These are phyloP conservation scores for Penicillium sp. DNA, from an alignment of 2,329 filamentous ascomycete species.

Conservation along the genomic window DNA sequence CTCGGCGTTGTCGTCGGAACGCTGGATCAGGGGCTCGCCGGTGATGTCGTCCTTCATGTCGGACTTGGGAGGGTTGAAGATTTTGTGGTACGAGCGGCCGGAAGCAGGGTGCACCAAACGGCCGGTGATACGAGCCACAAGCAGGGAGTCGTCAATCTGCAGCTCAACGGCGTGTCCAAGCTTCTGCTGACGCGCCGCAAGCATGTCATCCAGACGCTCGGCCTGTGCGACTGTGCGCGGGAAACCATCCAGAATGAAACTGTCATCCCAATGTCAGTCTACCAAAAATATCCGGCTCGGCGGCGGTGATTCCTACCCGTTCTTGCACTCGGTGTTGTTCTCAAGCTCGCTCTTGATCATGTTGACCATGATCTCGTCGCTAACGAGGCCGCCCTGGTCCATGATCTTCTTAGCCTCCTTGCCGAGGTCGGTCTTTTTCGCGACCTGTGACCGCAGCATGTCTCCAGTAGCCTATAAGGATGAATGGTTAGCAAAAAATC, in stretches of 20 bases:
- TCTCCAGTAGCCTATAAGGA: conserved; percentile 81
- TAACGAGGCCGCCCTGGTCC: conserved; percentile 95
- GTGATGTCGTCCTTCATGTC: conserved; percentile 95
- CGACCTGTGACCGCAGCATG: conserved; percentile 97
- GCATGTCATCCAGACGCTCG: conserved; percentile 91
- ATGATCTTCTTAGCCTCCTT: conserved; percentile 99
- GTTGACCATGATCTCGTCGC: conserved; percentile 98
- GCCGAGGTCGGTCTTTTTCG: conserved; percentile 92
- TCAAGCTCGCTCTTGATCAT: conserved; percentile 99
- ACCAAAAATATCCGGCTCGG: conserved; percentile 4
- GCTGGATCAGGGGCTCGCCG: conserved; percentile 92
- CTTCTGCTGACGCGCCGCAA: conserved; percentile 70
- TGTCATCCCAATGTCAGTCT: conserved; percentile 39
- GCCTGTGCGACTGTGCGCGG: conserved; percentile 94
- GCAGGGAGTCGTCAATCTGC: conserved; percentile 89
- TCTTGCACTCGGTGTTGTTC: conserved; percentile 91
- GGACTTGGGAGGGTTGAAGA: conserved; percentile 96
- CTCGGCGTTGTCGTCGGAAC: conserved; percentile 94
- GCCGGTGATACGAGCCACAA: conserved; percentile 94
- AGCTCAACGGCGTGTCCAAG: conserved; percentile 96
- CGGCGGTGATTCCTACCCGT: conserved; percentile 64
- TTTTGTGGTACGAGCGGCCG: conserved; percentile 94
- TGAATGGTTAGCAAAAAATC: conserved; percentile 12
- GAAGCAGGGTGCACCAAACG: conserved; percentile 94
- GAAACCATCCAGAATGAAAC: conserved; percentile 99